phyloP scores from a whole-genome alignment of 192 early-diverging fungal species.

The Entomortierella chlamydospora region DNA sequence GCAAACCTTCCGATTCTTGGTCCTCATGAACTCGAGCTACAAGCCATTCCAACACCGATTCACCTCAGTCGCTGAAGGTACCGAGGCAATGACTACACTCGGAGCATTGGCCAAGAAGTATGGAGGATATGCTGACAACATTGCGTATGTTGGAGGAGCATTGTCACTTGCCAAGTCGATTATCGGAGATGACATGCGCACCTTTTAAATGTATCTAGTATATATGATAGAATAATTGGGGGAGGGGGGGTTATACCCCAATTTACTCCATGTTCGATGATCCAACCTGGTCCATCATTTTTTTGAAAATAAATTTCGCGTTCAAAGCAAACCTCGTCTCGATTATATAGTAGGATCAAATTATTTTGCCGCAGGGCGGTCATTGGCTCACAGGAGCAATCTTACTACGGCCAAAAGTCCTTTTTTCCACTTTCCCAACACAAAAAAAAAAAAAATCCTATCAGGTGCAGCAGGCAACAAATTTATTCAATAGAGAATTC shows the following conservation, averaged over 20 bases:
- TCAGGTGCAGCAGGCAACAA: too few relatives aligned
- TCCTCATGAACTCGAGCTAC: slow-evolving; percentile 24
- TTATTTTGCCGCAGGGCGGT: too few relatives aligned
- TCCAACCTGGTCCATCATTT: background rate
- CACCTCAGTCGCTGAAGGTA: slow-evolving; percentile 12
- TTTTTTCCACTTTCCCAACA: too few relatives aligned
- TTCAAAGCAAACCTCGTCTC: too few relatives aligned
- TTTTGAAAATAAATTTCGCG: background rate
- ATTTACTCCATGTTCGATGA: background rate
- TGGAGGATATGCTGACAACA: background rate
- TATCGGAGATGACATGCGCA: slow-evolving; percentile 6
- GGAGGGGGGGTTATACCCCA: background rate
- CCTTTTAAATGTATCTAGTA: background rate
- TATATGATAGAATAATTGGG: background rate
- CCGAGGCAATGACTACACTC: slow-evolving; percentile 17
- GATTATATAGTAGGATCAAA: too few relatives aligned
- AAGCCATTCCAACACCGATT: slow-evolving; percentile 30
- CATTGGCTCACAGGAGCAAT: too few relatives aligned
- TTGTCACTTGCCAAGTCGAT: background rate
- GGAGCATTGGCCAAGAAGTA: slow-evolving; percentile 13
- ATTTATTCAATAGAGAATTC: background rate
- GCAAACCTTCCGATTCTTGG: slow-evolving; percentile 24
- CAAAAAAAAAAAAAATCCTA: too few relatives aligned
- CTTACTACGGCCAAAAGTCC: too few relatives aligned
- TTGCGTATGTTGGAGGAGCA: slow-evolving; percentile 2